Conservation (phyloP, 495 filamentous ascomycete genomes). For the Mycothermus thermophilus region DNA sequence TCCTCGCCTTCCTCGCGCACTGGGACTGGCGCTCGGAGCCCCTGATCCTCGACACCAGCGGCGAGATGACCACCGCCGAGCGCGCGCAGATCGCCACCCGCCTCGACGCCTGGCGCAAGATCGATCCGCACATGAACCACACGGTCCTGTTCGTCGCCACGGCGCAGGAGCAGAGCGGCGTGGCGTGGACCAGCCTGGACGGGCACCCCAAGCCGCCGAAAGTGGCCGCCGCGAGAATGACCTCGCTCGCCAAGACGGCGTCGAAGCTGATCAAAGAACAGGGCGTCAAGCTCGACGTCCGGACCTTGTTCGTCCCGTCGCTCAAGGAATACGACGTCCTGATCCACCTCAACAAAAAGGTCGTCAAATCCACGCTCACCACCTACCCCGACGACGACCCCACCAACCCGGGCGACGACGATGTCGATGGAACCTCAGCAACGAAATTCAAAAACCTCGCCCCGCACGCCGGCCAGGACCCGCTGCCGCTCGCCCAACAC, state of each 20-base stretch:
- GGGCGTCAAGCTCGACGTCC: slow-evolving; percentile 40
- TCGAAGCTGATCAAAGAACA: slow-evolving; percentile 45
- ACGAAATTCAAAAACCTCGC: slow-evolving; percentile 62
- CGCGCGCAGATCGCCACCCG: slow-evolving; percentile 50
- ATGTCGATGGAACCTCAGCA: slow-evolving; percentile 1
- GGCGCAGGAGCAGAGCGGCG: slow-evolving; percentile 59
- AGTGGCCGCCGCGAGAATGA: slow-evolving; percentile 75
- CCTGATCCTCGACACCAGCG: slow-evolving; percentile 59
- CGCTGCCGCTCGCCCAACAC: slow-evolving; percentile 32
- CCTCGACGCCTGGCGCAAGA: slow-evolving; percentile 66
- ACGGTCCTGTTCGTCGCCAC: slow-evolving; percentile 72
- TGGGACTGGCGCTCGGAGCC: slow-evolving; percentile 90
- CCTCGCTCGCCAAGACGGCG: slow-evolving; percentile 60
- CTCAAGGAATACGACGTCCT: slow-evolving; percentile 74
- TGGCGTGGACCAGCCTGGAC: slow-evolving; percentile 60
- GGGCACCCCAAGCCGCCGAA: slow-evolving; percentile 43
- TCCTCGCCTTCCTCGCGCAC: slow-evolving; percentile 56
- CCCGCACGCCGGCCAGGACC: slow-evolving; percentile 18
- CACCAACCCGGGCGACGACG: slow-evolving; percentile 16
- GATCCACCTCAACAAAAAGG: slow-evolving; percentile 49
- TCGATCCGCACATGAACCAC: slow-evolving; percentile 78
- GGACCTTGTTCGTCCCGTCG: slow-evolving; percentile 52
- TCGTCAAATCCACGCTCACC: slow-evolving; percentile 15
- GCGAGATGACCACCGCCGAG: slow-evolving; percentile 38
- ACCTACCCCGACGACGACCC: slow-evolving; percentile 15